Evolutionary conservation across 352 stramenopile genomes (phyloP).

Genomic region (Globisporangium irregulare): DNA sequence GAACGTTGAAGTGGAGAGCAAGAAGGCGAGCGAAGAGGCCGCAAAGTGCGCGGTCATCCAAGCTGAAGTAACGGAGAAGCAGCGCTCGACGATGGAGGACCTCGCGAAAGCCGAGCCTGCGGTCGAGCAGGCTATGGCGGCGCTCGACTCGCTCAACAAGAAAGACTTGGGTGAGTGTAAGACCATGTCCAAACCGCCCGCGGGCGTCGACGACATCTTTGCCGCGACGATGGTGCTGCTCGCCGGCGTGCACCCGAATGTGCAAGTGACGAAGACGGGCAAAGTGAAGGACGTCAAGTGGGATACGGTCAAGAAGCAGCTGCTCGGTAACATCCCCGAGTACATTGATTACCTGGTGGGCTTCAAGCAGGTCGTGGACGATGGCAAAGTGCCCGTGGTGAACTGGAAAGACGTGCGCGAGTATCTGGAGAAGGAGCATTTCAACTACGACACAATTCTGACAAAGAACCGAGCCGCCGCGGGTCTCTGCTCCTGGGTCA

Average conservation of each 20-base stretch:
- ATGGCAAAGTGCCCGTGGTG: constrained; percentile 85
- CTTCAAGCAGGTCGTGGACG: constrained; percentile 94
- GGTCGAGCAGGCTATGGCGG: constrained; percentile 94
- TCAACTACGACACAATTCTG: constrained; percentile 93
- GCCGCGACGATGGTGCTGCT: constrained; percentile 92
- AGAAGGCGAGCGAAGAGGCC: constrained; percentile 91
- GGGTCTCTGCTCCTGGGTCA: constrained; percentile 92
- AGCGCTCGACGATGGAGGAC: constrained; percentile 86
- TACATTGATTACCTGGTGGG: constrained; percentile 94
- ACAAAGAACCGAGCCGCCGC: constrained; percentile 95
- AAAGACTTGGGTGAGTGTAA: constrained; percentile 97
- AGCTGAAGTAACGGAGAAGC: constrained; percentile 92
- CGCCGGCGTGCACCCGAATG: constrained; percentile 92
- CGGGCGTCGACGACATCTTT: constrained; percentile 95
- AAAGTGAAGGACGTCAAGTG: constrained; percentile 96
- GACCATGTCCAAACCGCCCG: constrained; percentile 94
- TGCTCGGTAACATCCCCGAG: constrained; percentile 94
- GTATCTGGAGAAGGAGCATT: constrained; percentile 93
- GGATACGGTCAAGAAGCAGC: constrained; percentile 94
- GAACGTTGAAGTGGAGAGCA: constrained; percentile 94
- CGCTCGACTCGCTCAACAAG: constrained; percentile 95
- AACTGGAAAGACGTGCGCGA: constrained; percentile 96
- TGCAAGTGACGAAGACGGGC: constrained; percentile 92
- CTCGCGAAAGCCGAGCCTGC: constrained; percentile 94
- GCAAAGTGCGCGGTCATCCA: constrained; percentile 94